Conservation (phyloP, 2,329 filamentous ascomycete species). For the Phaeosphaeriaceae sp. region DNA sequence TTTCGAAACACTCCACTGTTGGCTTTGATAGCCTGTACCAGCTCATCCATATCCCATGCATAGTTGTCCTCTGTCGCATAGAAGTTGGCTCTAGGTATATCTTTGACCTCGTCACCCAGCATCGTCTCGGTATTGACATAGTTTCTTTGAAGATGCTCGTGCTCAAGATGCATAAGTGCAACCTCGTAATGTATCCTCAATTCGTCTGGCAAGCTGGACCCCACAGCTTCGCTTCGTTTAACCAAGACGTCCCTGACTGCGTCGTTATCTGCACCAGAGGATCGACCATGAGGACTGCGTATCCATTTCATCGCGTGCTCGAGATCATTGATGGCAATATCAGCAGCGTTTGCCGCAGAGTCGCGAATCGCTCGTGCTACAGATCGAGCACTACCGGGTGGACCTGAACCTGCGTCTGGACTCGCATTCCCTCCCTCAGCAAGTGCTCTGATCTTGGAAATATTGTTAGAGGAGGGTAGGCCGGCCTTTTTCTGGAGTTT, state of each 20-base stretch:
- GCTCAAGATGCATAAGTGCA: slow-evolving; percentile 46
- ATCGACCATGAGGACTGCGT: slow-evolving; percentile 19
- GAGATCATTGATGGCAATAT: slow-evolving; percentile 31
- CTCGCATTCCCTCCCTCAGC: slow-evolving; percentile 12
- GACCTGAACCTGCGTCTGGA: not conserved
- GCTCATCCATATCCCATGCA: slow-evolving; percentile 49
- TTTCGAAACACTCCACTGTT: slow-evolving; percentile 43
- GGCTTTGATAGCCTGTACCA: slow-evolving; percentile 39
- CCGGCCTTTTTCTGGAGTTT: slow-evolving; percentile 34
- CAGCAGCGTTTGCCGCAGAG: slow-evolving; percentile 25
- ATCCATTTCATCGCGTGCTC: slow-evolving; percentile 34
- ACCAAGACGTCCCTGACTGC: slow-evolving; percentile 35
- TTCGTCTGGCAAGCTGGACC: slow-evolving; percentile 31
- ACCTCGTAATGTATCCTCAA: slow-evolving; percentile 35
- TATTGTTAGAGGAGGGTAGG: slow-evolving; percentile 23
- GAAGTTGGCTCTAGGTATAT: slow-evolving; percentile 45
- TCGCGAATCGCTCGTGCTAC: slow-evolving; percentile 32
- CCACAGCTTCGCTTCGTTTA: slow-evolving; percentile 31
- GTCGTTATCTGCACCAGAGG: slow-evolving; percentile 23
- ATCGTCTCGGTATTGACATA: slow-evolving; percentile 48
- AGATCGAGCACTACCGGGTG: slow-evolving; percentile 27
- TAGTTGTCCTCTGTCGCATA: slow-evolving; percentile 50
- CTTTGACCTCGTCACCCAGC: slow-evolving; percentile 38
- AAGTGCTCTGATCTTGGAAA: slow-evolving; percentile 27
- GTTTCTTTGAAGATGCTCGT: slow-evolving; percentile 40